Percentiles rank a stretch among this genome's conserved stretches.
phyloP scores from a whole-genome alignment of 176 grass and related monocot genomes.

The Oryza rufipogon region DNA sequence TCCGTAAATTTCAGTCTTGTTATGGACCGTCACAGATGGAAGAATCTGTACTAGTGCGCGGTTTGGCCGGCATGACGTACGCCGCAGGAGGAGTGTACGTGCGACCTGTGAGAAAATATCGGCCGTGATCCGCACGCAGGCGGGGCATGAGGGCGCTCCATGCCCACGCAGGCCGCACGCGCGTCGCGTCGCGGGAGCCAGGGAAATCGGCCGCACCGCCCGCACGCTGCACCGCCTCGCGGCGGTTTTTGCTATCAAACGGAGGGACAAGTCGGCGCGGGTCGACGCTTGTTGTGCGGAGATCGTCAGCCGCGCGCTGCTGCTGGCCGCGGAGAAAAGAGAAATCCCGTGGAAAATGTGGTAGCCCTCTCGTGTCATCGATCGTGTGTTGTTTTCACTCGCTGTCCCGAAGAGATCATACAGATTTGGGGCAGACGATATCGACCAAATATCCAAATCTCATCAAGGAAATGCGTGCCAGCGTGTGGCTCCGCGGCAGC shows the following conservation, averaged over 20 bases:
- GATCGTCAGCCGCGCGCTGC: not conserved
- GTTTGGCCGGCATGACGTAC: not conserved
- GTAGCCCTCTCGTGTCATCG: not conserved
- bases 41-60: not conserved
- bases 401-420: not conserved
- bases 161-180: too few species aligned
- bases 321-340: not conserved
- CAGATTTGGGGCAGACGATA: not conserved
- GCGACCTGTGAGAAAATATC: conserved; percentile 19
- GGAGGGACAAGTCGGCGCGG: conserved; percentile 22
- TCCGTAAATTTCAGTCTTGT: too few species aligned
- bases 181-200: not conserved
- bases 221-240: conserved; percentile 11
- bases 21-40: too few species aligned
- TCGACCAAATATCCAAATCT: not conserved
- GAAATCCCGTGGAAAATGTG: not conserved
- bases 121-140: not conserved
- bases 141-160: too few species aligned
- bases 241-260: conserved; percentile 7
- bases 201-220: not conserved
- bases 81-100: not conserved
- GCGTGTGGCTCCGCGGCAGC: not conserved
- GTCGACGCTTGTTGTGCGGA: not conserved
- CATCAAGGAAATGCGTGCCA: conserved; percentile 3
- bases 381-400: not conserved